A percentile compares a stretch with the other conserved stretches of the same genome.
phyloP scores from a whole-genome alignment of 805 yeast genomes.

The Candida montana region DNA sequence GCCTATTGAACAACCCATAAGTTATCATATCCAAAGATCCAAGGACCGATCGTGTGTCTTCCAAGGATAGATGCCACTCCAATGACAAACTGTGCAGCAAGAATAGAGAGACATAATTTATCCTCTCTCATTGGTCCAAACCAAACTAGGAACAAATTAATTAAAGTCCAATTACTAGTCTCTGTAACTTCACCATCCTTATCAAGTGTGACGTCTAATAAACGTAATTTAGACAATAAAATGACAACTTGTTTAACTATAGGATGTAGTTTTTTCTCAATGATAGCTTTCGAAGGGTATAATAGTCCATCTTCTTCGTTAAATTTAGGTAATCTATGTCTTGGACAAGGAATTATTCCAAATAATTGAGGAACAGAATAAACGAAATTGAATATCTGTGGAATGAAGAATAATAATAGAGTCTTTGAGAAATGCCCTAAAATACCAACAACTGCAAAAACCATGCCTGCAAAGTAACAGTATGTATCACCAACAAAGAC shows the following conservation, averaged over 20 bases:
- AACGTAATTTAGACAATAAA: conserved; percentile 40
- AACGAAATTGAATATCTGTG: conserved; percentile 85
- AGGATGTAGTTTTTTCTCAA: conserved; percentile 30
- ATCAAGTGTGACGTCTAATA: conserved; percentile 41
- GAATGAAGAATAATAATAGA: conserved; percentile 74
- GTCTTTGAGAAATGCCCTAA: conserved; percentile 96
- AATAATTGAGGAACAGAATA: conserved; percentile 92
- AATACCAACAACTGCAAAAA: conserved; percentile 94
- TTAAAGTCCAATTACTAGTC: conserved; percentile 68
- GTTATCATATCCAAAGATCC: conserved; percentile 88
- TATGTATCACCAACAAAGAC: conserved; percentile 98
- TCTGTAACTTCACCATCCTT: conserved; percentile 24
- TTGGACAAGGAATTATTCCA: conserved; percentile 84
- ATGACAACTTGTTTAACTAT: conserved; percentile 35
- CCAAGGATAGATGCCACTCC: conserved; percentile 64
- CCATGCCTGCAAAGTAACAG: conserved; percentile 98
- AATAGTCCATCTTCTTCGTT: conserved; percentile 62
- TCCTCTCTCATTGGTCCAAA: conserved; percentile 90
- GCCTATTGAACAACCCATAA: conserved; percentile 34
- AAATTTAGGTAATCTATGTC: conserved; percentile 87
- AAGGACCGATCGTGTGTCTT: conserved; percentile 81
- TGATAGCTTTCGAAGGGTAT: conserved; percentile 61
- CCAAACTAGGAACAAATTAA: conserved; percentile 78
- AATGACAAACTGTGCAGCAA: conserved; percentile 55
- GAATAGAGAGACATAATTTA: conserved; percentile 52